Evolutionary conservation across 2,329 filamentous ascomycete genomes (phyloP), one percentile per base, ranked within the genome.

Genomic region (Pestalotiopsis sp.): DNA sequence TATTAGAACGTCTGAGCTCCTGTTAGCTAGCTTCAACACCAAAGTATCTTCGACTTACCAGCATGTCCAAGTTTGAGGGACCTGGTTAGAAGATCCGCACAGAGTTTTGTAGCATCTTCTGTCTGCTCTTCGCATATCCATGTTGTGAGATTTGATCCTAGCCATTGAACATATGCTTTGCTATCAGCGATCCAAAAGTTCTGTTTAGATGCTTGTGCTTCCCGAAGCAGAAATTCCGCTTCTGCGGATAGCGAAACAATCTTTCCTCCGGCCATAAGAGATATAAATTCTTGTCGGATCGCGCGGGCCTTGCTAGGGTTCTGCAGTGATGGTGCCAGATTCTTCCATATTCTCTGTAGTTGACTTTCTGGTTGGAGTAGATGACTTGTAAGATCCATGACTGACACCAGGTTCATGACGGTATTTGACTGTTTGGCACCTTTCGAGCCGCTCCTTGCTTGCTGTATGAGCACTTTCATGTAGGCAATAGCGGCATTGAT

Each of bases 401-500:
- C 74, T 2, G 82, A 81, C 0, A 71, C 73, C 0, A 88, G 70
- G 67, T 85, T 83, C 26, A 86, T 78, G 4, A 75, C 69, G 3
- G 82, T 65, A 67, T 85, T 81, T 0, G 81, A 78, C 6, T 81
- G 76, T 68, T 81, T 83, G 0, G 78, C 61, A 26, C 77, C 78
- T 66, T 80, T 75, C 1, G 74, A 69, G 9, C 79, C 78, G 0
- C 78, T 71, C 64, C 82, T 86, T 13, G 80, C 80, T 69, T 87
- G 83, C 61, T 84, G 82, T 7, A 90, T 84, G 20, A 93, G 81
- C 22, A 86, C 83, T 68, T 88, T 89, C 38, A 97, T 80, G 65
- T 91, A 88, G n/a, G 89, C 85, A 10, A 94, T 77, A 35, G 94
- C 76, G n/a, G 92, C 91, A 69, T 94, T 95, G 39, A 97, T 78